A percentile compares a stretch with the other conserved stretches of the same genome.
These are phyloP conservation scores for Gloeostereum incarnatum DNA, from an alignment of 768 basidiomycete genomes.

Conservation along the genomic window DNA sequence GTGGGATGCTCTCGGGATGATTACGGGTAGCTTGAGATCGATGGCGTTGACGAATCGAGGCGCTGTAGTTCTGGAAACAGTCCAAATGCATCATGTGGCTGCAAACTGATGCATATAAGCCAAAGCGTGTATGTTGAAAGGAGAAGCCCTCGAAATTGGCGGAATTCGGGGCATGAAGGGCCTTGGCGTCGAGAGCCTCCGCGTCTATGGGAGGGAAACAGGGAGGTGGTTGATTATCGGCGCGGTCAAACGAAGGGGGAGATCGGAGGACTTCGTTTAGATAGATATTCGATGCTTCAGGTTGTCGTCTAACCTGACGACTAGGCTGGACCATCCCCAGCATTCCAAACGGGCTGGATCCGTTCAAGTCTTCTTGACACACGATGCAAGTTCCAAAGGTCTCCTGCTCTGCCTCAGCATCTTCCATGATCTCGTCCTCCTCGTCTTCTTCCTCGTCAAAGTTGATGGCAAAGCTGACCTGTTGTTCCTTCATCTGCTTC, in stretches of 20 bases:
- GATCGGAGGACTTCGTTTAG: constrained; percentile 67
- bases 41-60: constrained; percentile 82
- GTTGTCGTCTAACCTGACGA: constrained; percentile 69
- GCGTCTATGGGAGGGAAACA: constrained; percentile 43
- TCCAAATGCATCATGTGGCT: constrained; percentile 96
- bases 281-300: constrained; percentile 52
- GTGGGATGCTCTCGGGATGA: constrained; percentile 89
- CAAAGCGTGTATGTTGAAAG: constrained; percentile 66
- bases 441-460: constrained; percentile 67
- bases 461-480: constrained; percentile 76
- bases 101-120: constrained; percentile 81
- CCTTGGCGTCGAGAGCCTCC: constrained; percentile 37
- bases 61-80: constrained; percentile 87
- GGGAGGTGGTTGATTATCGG: constrained; percentile 15
- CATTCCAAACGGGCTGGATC: constrained; percentile 68
- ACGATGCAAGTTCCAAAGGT: constrained; percentile 95
- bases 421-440: constrained; percentile 57
- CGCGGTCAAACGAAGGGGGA: constrained; percentile 58
- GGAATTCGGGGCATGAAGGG: constrained; percentile 19
- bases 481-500: constrained; percentile 92
- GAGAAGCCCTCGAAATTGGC: constrained; percentile 72
- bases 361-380: constrained; percentile 88
- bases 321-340: constrained; percentile 87
- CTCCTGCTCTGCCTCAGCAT: constrained; percentile 33
- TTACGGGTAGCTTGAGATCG: constrained; percentile 83